Conservation (phyloP, 345 rosid species). For the Populus deltoides region DNA sequence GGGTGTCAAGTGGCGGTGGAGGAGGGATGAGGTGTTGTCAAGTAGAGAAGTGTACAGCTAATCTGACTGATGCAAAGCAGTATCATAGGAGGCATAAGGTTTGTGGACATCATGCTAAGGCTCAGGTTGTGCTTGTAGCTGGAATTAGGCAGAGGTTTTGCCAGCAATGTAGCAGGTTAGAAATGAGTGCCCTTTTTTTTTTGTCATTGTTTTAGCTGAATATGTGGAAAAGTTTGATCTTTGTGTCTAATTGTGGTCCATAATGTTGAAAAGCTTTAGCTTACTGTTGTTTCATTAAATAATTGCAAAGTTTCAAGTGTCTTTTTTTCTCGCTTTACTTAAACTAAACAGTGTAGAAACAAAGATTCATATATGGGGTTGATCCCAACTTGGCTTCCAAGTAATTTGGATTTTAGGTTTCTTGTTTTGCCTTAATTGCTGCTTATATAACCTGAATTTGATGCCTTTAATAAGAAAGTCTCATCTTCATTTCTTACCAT, state of each 20-base stretch:
- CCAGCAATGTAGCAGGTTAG: conserved; percentile 85
- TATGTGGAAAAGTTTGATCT: not conserved
- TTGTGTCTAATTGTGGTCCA: not conserved
- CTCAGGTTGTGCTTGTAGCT: conserved; percentile 51
- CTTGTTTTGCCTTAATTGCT: not conserved
- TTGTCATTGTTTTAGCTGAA: not conserved
- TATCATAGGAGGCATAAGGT: conserved; percentile 75
- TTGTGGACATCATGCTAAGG: conserved; percentile 75
- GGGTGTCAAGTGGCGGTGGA: conserved; percentile 17
- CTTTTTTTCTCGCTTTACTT: not conserved
- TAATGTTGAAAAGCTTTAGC: not conserved
- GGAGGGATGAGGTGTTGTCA: conserved; percentile 51
- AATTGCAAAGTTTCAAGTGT: not conserved
- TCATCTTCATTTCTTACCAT: not conserved
- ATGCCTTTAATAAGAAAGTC: not conserved
- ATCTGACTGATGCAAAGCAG: conserved; percentile 52
- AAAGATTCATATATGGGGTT: not conserved
- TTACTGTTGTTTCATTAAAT: not conserved
- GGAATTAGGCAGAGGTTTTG: conserved; percentile 71
- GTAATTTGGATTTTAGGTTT: not conserved
- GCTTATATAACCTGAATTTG: not conserved
- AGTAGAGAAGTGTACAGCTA: conserved; percentile 57
- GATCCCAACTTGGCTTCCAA: not conserved
- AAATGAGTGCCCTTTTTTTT: not conserved
- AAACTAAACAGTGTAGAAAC: not conserved